These are phyloP conservation scores for Trichophyton equinum DNA, from an alignment of 2,329 filamentous ascomycete genomes.

Conservation along the genomic window DNA sequence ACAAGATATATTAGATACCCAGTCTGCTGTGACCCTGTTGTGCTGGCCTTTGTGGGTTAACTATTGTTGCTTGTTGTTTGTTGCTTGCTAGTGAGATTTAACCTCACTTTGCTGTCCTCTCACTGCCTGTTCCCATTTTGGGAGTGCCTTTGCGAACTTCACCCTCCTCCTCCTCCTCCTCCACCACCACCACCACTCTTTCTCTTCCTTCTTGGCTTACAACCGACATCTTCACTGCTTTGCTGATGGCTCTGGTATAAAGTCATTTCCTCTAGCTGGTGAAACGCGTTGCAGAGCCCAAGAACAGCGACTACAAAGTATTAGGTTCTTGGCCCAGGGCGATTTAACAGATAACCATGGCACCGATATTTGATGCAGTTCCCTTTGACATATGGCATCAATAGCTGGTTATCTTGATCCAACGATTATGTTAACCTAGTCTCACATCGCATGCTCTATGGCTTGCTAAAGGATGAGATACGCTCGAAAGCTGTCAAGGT, in stretches of 20 bases:
- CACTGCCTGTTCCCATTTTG: not conserved
- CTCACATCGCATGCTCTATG: conserved; percentile 40
- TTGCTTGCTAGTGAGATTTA: not conserved
- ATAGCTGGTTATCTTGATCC: conserved; percentile 45
- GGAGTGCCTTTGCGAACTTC: too few relatives aligned
- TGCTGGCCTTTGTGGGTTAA: not conserved
- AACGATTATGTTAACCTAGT: conserved; percentile 46
- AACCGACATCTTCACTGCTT: not conserved
- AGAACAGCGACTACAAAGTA: not conserved
- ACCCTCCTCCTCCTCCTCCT: not conserved
- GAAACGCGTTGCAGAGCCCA: not conserved
- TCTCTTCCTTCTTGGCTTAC: not conserved
- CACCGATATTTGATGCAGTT: conserved; percentile 32
- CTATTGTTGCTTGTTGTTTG: not conserved
- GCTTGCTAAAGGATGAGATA: conserved; percentile 41
- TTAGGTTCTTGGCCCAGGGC: not conserved
- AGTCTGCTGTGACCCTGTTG: not conserved
- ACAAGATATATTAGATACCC: not conserved
- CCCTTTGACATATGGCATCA: conserved; percentile 55
- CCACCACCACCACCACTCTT: too few relatives aligned
- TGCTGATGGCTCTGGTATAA: not conserved
- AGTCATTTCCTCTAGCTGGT: not conserved
- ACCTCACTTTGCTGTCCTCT: not conserved
- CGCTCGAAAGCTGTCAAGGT: conserved; percentile 52
- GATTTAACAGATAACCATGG: conserved; percentile 1